Base-by-base conservation (phyloP, 495 filamentous ascomycete species). In the Symbiotaphrina buchneri region DNA sequence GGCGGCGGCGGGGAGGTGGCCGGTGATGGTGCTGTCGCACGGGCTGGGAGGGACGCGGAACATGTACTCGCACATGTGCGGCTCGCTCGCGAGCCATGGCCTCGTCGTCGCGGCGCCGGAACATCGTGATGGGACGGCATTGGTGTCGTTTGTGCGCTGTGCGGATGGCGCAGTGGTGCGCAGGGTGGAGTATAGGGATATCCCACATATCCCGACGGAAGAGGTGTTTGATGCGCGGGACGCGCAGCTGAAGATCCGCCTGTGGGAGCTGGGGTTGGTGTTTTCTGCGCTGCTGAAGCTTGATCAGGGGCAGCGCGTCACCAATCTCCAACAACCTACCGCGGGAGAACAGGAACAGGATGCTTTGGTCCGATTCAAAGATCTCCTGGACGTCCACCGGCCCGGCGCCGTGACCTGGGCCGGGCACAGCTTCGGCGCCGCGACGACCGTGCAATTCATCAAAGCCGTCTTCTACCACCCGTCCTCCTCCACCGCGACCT, bases 1-100 rank as follows among this genome's bases (percentile, higher is more conserved):
- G 47, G 63, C 46, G 51, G 56, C 39, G 49, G 57, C 34, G 34
- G 40, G 46, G 14, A 51, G 64, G 54, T 80, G 77, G 68, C 78
- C 78, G 1, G 74, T 77, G 0, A 64, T 75, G 52, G 55, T 85
- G 20, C 83, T 85, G 49, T 81, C 75, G 6, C 78, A 85, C 43
- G 78, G 78, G 3, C 56, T 84, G 2, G 79, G 72, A 3, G 78
- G 78, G 11, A 68, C 61, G 24, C 53, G 72, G 20, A 79, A 81
- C 30, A 58, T 77, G 15, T 85, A 84, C 50, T 79, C 71, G 21
- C 63, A 81, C 41, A 37, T 83, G 6, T 61, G 56, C 14, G 71
- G 73, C 5, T 74, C 73, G 0, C 42, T 85, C 15, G 73, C 78
- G 1, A 75, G 71, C 5, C 61, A 82, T 42, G 79, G 79, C 11